Percentiles rank a stretch among this genome's conserved stretches.
These are phyloP conservation scores for Dictyostelium brefeldianum DNA, from an alignment of 78 protist genomes.

Conservation along the genomic window DNA sequence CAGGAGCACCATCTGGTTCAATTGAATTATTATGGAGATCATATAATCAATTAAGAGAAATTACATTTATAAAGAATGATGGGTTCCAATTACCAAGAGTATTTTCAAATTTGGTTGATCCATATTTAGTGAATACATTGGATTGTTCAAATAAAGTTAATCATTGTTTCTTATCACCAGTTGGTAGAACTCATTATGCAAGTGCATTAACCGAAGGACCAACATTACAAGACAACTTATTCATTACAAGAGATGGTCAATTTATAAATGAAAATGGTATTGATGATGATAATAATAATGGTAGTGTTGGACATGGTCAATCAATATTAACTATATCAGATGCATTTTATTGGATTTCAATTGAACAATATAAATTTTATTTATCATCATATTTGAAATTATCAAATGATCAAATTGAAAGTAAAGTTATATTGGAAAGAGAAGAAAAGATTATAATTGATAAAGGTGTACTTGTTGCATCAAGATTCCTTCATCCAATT, in stretches of 20 bases:
- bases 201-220: slow-evolving; percentile 70
- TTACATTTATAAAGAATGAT: slow-evolving; percentile 67
- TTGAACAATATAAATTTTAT: not conserved
- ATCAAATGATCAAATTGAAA: not conserved
- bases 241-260: slow-evolving; percentile 75
- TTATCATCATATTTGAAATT: not conserved
- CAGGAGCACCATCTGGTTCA: not conserved
- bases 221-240: slow-evolving; percentile 60
- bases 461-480: slow-evolving; percentile 64
- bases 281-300: not conserved
- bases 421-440: not conserved
- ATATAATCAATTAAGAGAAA: slow-evolving; percentile 65
- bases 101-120: slow-evolving; percentile 19
- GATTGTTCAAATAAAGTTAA: slow-evolving; percentile 29
- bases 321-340: slow-evolving; percentile 41
- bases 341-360: slow-evolving; percentile 51
- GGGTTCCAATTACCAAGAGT: slow-evolving; percentile 70
- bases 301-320: not conserved
- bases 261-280: not conserved
- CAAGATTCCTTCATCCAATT: slow-evolving; percentile 48
- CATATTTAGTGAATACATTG: not conserved
- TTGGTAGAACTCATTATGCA: slow-evolving; percentile 79
- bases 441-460: not conserved
- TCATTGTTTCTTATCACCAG: slow-evolving; percentile 63
- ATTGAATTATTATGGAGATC: slow-evolving; percentile 73